These are phyloP conservation scores for Aristolochia contorta DNA, from an alignment of 164 flowering plant species.

Conservation along the genomic window DNA sequence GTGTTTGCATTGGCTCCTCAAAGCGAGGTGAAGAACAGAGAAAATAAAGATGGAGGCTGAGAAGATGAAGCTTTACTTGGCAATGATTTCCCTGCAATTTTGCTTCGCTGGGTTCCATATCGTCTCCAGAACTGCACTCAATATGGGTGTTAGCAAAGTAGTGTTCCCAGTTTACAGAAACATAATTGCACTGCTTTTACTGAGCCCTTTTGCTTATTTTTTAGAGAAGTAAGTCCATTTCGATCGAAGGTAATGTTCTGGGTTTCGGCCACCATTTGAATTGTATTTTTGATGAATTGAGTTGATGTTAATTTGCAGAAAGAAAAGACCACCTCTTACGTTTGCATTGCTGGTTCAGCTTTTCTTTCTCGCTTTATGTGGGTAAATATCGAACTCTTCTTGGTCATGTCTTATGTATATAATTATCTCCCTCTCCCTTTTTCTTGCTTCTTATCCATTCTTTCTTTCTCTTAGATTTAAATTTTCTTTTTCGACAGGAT, in stretches of 20 bases:
- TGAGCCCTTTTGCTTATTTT: constrained; percentile 62
- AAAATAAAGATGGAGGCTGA: constrained; percentile 20
- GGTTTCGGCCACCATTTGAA: neutral
- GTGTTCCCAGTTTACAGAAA: constrained; percentile 72
- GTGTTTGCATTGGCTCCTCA: too few relatives aligned
- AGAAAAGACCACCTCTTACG: constrained; percentile 66
- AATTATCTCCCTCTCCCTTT: neutral
- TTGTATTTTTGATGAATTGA: neutral
- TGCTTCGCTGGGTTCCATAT: constrained; percentile 74
- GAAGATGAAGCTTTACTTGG: constrained; percentile 45
- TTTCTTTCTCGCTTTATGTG: constrained; percentile 60
- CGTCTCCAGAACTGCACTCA: constrained; percentile 73
- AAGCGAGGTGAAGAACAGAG: too few relatives aligned
- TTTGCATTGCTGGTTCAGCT: constrained; percentile 54
- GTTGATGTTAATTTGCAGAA: constrained; percentile 30
- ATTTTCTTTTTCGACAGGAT: constrained; percentile 29
- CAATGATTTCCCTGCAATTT: constrained; percentile 48
- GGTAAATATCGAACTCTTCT: constrained; percentile 28
- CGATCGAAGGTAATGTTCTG: neutral
- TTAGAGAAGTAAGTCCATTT: constrained; percentile 47
- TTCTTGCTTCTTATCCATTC: neutral
- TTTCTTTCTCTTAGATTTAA: neutral
- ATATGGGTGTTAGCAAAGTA: constrained; percentile 73
- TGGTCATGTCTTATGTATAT: neutral
- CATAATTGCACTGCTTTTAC: constrained; percentile 48